A percentile compares a stretch with the other conserved stretches of the same genome.
phyloP scores from a whole-genome alignment of 805 yeast genomes.

The Sugiyamaella floridensis region DNA sequence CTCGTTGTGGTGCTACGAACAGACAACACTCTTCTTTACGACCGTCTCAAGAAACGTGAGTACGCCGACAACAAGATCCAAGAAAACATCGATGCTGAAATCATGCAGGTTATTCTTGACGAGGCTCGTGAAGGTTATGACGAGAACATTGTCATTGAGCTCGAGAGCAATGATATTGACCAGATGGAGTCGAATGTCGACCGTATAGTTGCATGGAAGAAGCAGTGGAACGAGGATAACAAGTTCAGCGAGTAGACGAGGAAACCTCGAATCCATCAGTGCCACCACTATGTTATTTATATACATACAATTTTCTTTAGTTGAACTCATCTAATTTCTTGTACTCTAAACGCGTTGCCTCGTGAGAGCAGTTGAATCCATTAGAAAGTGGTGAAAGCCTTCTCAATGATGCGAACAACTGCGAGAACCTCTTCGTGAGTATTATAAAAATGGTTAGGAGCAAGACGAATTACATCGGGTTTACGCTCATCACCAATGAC shows the following conservation, averaged over 20 bases:
- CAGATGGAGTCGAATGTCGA: conserved; percentile 79
- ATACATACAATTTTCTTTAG: no score
- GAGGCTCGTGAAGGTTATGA: conserved; percentile 83
- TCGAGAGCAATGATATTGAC: conserved; percentile 63
- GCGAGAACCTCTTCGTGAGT: conserved; percentile 55
- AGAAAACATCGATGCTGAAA: conserved; percentile 93
- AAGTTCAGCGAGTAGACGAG: conserved; percentile 1
- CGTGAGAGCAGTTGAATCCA: neutral
- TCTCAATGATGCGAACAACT: conserved; percentile 42
- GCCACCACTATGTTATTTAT: no score
- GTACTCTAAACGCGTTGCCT: no score
- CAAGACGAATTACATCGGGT: conserved; percentile 85
- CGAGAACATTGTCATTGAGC: conserved; percentile 73
- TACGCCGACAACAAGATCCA: conserved; percentile 76
- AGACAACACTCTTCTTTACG: conserved; percentile 63
- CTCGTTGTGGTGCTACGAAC: conserved; percentile 83
- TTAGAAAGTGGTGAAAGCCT: conserved; percentile 14
- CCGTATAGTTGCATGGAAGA: conserved; percentile 67
- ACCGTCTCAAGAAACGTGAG: conserved; percentile 67
- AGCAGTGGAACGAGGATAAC: conserved; percentile 60
- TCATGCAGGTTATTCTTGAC: conserved; percentile 82
- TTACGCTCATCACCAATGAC: conserved; percentile 82
- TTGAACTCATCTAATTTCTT: no score
- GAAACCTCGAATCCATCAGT: neutral
- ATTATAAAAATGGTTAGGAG: conserved; percentile 81